phyloP scores from a whole-genome alignment of 371 early-diverging fungal genomes.

The Syncephalastrum sp. region DNA sequence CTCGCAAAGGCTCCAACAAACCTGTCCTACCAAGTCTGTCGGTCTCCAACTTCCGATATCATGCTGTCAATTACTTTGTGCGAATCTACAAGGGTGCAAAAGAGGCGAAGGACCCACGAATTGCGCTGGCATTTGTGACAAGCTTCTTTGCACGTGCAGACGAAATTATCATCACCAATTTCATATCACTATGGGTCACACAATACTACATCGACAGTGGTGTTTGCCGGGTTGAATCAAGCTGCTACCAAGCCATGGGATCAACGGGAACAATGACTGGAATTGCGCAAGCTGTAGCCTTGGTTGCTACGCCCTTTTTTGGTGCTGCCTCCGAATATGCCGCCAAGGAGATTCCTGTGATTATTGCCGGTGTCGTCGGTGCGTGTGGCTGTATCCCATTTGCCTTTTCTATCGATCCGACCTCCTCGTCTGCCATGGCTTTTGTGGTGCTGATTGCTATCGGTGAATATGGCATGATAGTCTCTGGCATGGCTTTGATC shows the following conservation, averaged over 20 bases:
- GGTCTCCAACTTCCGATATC: slow-evolving; percentile 1
- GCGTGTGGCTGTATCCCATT: slow-evolving; percentile 61
- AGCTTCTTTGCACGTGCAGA: slow-evolving; percentile 77
- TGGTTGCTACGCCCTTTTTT: slow-evolving; percentile 69
- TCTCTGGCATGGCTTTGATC: slow-evolving; percentile 67
- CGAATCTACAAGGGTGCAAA: slow-evolving; percentile 30
- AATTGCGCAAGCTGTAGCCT: slow-evolving; percentile 68
- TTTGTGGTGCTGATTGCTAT: slow-evolving; percentile 63
- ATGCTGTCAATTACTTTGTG: slow-evolving; percentile 11
- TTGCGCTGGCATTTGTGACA: slow-evolving; percentile 59
- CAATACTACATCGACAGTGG: slow-evolving; percentile 59
- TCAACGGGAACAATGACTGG: slow-evolving; percentile 65
- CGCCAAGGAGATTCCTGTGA: slow-evolving; percentile 45
- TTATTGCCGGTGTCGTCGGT: slow-evolving; percentile 58
- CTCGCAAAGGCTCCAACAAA: slow-evolving; percentile 12
- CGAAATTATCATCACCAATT: slow-evolving; percentile 71
- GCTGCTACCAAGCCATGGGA: slow-evolving; percentile 46
- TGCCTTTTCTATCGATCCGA: slow-evolving; percentile 58
- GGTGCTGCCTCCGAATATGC: slow-evolving; percentile 48
- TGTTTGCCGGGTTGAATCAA: slow-evolving; percentile 37
- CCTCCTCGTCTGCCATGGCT: slow-evolving; percentile 43
- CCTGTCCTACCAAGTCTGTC: slow-evolving; percentile 2
- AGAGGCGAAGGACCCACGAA: slow-evolving; percentile 57
- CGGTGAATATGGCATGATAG: slow-evolving; percentile 77
- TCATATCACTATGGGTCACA: slow-evolving; percentile 74